Evolutionary conservation across 441 rosid genomes (phyloP), one percentile per base, ranked within the genome.

Genomic region (Syzygium malaccense): DNA sequence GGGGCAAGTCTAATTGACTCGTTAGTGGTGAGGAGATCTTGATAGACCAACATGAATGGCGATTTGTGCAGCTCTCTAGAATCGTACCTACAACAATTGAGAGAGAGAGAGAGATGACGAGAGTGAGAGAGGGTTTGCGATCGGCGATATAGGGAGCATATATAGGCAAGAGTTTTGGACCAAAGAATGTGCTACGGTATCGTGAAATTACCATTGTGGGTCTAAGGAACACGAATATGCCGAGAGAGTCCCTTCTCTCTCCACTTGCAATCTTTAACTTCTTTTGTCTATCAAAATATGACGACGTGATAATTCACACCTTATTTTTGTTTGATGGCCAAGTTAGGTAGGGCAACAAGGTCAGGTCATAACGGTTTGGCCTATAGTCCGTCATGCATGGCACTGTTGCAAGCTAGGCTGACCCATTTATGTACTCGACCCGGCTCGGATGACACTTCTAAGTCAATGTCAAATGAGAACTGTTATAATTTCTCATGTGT

Each of bases 21-120:
- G 23, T 56, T n/a, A 95, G 96, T 94, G 75, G 18, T 28, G 32
- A 13, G 9, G 32, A 60, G 68, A n/a, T 96, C 96, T 89, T 94
- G 96, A 87, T 95, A 96, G 83, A 97, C 96, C 93, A 94, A 93
- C 98, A 96, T 95, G 93, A 41, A 91, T 89, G 90, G 89, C 8
- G 90, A 48, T 51, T 51, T 26, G 18, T 4, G 10, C 87, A 87
- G n/a, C 91, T 57, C 92, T 87, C 90, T 87, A 86, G 88, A 90
- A 75, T 89, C 87, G 88, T 66, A 86, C 89, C 86, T 80, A 71
- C 75, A 7, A 86, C 32, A 57, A 30, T 5, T 45, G 64, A 58
- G 25, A 20, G 58, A 19, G 58, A 55, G 58, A 55, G 58, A 55
- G 4, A 56, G 58, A 56, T n/a, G n/a, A n/a, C n/a, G 41, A 37